Evolutionary conservation across 202 grass and related monocot species (phyloP).

Genomic region (Saccharum hybrid): DNA sequence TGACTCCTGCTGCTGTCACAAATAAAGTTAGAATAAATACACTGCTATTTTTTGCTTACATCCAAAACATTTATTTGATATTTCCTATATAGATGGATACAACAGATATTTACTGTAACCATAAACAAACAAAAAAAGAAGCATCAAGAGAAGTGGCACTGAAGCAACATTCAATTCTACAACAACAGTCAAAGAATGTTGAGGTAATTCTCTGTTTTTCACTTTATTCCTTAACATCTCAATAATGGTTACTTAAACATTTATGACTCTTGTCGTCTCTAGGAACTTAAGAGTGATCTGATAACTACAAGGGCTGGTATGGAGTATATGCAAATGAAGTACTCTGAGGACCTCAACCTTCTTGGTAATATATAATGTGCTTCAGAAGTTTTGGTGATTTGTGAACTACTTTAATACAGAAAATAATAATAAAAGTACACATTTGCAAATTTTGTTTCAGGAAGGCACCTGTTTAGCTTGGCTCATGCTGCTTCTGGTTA

Average conservation of each 20-base stretch:
- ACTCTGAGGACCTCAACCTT: conserved; percentile 70
- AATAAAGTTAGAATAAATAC: conserved; percentile 18
- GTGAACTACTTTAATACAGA: conserved; percentile 27
- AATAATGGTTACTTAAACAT: conserved; percentile 27
- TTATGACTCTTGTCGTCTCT: conserved; percentile 38
- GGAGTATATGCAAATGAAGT: conserved; percentile 90
- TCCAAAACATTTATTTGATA: conserved; percentile 29
- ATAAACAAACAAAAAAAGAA: conserved; percentile 67
- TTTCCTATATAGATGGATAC: conserved; percentile 64
- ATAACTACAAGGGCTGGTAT: conserved; percentile 79
- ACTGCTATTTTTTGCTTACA: conserved; percentile 33
- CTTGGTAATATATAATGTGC: conserved; percentile 68
- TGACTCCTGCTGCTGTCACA: conserved; percentile 18
- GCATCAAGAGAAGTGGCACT: conserved; percentile 61
- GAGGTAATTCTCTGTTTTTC: conserved; percentile 63
- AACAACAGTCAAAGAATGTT: conserved; percentile 81
- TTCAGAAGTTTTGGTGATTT: conserved; percentile 24
- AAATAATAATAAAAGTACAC: conserved; percentile 33
- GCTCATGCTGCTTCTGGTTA: conserved; percentile 88
- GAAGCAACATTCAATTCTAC: conserved; percentile 73
- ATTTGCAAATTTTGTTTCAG: conserved; percentile 58
- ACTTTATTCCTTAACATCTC: conserved; percentile 37
- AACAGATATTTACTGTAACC: conserved; percentile 55
- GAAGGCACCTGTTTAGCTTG: conserved; percentile 84
- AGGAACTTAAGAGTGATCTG: conserved; percentile 85